A percentile compares a stretch with the other conserved stretches of the same genome.
Conservation (phyloP, 805 yeast species). For the Candida tibetensis region DNA sequence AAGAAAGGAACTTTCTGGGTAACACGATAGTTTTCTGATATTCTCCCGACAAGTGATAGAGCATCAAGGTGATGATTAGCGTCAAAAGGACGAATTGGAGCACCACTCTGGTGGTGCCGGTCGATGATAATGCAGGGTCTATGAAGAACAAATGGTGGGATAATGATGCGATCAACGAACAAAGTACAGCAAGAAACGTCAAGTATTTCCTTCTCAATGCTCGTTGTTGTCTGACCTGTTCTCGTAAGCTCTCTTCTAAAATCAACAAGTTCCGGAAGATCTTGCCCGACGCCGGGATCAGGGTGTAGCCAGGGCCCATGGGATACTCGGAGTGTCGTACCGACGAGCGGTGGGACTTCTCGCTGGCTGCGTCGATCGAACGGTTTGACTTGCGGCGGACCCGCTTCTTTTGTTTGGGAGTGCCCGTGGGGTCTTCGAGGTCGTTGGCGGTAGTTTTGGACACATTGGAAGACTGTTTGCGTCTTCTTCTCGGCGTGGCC, state of each 20-base stretch:
- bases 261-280: constrained; percentile 79
- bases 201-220: constrained; percentile 61
- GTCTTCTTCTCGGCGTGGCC: constrained; percentile 8
- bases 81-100: constrained; percentile 59
- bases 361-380: constrained; percentile 13
- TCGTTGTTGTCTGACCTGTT: constrained; percentile 73
- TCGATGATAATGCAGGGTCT: constrained; percentile 16
- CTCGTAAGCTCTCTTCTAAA: constrained; percentile 80
- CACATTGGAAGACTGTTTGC: too few species aligned
- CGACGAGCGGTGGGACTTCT: constrained; percentile 20
- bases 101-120: constrained; percentile 36
- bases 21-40: constrained; percentile 79
- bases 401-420: constrained; percentile 21
- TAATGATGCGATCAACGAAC: constrained; percentile 40
- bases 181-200: constrained; percentile 45
- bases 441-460: too few species aligned
- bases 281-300: constrained; percentile 56
- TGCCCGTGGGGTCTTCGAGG: constrained; percentile 15
- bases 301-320: constrained; percentile 16
- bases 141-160: constrained; percentile 37
- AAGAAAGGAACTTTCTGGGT: constrained; percentile 73
- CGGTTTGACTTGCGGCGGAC: constrained; percentile 6
- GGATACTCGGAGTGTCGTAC: constrained; percentile 9
- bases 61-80: constrained; percentile 60
- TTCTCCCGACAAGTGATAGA: constrained; percentile 87